phyloP scores from a whole-genome alignment of 176 grass and related monocot species.

The Saccharum spontaneum region DNA sequence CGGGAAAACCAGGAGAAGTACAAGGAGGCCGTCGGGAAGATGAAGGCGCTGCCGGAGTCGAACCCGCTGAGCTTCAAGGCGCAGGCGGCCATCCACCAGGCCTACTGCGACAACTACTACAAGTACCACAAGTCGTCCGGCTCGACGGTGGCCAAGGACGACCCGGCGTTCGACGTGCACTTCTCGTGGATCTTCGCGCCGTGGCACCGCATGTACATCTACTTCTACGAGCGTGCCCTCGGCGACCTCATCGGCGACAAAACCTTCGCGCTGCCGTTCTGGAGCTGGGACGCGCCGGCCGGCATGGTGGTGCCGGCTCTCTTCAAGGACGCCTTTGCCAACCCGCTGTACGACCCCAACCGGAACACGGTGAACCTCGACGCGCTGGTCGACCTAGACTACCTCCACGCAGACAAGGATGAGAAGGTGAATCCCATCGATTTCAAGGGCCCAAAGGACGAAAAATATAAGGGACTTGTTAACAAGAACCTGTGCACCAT shows the following conservation, averaged over 20 bases:
- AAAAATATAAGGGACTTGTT: background rate
- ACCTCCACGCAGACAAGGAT: too few species aligned
- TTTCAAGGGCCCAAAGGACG: too few species aligned
- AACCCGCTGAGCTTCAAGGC: constrained; percentile 55
- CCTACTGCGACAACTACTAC: constrained; percentile 50
- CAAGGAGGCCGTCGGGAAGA: constrained; percentile 33
- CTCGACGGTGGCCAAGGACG: background rate
- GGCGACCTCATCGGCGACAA: constrained; percentile 46
- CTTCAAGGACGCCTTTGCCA: background rate
- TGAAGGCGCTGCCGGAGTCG: constrained; percentile 38
- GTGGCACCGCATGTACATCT: constrained; percentile 71
- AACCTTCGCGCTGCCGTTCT: constrained; percentile 61
- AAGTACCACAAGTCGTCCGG: background rate
- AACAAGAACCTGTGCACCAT: background rate
- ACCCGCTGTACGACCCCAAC: background rate
- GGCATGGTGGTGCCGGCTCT: constrained; percentile 51
- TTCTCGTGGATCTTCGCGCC: constrained; percentile 66
- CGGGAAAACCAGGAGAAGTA: constrained; percentile 37
- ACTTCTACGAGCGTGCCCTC: constrained; percentile 63
- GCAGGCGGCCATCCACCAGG: constrained; percentile 51
- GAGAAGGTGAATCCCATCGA: too few species aligned
- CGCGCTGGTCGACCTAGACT: background rate
- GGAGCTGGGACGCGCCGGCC: constrained; percentile 59
- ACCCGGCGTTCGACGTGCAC: constrained; percentile 29
- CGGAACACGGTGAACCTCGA: background rate